Evolutionary conservation across 2,329 filamentous ascomycete genomes (phyloP), one percentile per base, ranked within the genome.

Genomic region (Pestalotiopsis sp.): DNA sequence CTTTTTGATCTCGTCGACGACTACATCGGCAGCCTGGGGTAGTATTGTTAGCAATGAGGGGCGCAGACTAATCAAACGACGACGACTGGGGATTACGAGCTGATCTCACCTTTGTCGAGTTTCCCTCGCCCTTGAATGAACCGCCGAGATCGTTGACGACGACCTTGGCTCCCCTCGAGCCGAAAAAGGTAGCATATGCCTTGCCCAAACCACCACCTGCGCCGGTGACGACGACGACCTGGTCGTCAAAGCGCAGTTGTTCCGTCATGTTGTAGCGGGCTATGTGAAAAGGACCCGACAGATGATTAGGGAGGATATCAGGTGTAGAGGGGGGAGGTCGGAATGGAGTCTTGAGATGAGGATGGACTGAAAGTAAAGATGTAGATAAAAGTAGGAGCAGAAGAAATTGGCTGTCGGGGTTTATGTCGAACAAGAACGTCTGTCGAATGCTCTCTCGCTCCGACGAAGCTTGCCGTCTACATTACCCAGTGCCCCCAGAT

Each of bases 71-170:
- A 22, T 35, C 20, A 22, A 11, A 24, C 30, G 17, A 24, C 24
- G 24, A 24, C 62, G 48, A 24, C 20, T 30, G 26, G n/a, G 9
- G 22, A 6, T 39, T 2, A 20, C 17, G 4, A 22, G 39, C 22
- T 5, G 14, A 63, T 74, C 84, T 73, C 82, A 97, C 94, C 89
- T 94, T 97, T 79, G 89, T 89, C 56, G 92, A 95, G 74, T 87
- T 89, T 69, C 94, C 95, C 83, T 98, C 94, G 74, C 96, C 95
- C 82, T 96, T 95, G 86, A 96, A 94, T 60, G 94, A 96, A 64
- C 89, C 93, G 70, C 96, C 96, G 64, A 98, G 88, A 79, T 99
- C 96, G 81, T 99, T 99, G 75, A 99, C 96, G 61, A 99, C 95
- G 74, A 97, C 92, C 81, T 92, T 97, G 74, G 94, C 96, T 76